Evolutionary conservation across 1,284 basidiomycete genomes (phyloP).

Genomic region (Anthracocystis panici-leucophaei): DNA sequence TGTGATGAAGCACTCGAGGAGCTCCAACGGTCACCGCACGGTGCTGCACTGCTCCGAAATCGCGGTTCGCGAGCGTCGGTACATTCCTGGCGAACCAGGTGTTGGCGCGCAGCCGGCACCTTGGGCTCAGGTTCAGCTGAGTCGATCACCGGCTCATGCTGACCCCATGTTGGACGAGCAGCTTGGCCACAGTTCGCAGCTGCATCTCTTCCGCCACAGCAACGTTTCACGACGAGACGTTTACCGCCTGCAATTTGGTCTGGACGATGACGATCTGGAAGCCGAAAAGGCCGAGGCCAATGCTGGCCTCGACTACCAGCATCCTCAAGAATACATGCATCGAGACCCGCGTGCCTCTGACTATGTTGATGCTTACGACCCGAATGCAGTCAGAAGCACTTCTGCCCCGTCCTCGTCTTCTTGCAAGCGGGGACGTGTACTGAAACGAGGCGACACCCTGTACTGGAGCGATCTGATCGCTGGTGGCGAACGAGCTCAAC

Average conservation of each 20-base stretch:
- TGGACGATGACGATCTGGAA: constrained; percentile 45
- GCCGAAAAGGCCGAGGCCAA: constrained; percentile 47
- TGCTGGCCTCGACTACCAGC: constrained; percentile 18
- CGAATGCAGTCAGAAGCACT: constrained; percentile 8
- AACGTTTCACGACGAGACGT: constrained; percentile 34
- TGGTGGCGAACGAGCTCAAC: constrained; percentile 75
- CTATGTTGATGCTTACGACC: constrained; percentile 4
- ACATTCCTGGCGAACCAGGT: constrained; percentile 78
- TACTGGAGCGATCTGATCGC: constrained; percentile 83
- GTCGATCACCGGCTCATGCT: constrained; percentile 13
- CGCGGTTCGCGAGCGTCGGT: constrained; percentile 77
- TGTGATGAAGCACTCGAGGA: constrained; percentile 72
- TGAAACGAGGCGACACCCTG: constrained; percentile 77
- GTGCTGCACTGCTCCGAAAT: constrained; percentile 87
- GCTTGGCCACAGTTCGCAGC: constrained; percentile 9
- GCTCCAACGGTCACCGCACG: constrained; percentile 83
- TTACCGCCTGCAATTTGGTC: constrained; percentile 24
- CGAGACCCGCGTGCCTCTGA: constrained; percentile 13
- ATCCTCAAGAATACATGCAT: constrained; percentile 19
- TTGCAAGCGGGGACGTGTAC: constrained; percentile 53
- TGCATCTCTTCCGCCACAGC: constrained; percentile 33
- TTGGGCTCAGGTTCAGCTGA: constrained; percentile 19
- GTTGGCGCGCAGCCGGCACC: constrained; percentile 69
- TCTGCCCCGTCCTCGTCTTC: background rate
- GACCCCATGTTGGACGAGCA: constrained; percentile 17